phyloP scores from a whole-genome alignment of 352 stramenopile genomes.

The Pythium sp. region DNA sequence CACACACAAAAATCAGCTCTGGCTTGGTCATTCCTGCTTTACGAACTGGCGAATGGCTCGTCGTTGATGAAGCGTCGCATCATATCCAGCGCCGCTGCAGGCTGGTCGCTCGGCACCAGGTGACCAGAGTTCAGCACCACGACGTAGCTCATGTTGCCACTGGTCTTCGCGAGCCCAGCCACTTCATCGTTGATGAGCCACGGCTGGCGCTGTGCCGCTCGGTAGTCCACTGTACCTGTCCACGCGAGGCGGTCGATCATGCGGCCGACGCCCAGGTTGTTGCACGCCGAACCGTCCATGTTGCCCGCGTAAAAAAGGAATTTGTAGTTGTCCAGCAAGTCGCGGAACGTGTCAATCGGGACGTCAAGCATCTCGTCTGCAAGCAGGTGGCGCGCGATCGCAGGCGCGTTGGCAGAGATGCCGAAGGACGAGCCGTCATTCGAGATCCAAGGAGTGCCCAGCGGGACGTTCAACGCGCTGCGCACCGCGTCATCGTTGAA shows the following conservation, averaged over 20 bases:
- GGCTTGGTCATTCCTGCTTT: background rate
- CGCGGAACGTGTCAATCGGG: constrained; percentile 68
- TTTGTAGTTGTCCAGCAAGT: constrained; percentile 81
- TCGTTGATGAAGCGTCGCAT: constrained; percentile 73
- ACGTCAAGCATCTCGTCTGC: constrained; percentile 80
- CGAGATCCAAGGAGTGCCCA: constrained; percentile 59
- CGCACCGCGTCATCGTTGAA: constrained; percentile 80
- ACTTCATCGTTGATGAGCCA: constrained; percentile 63
- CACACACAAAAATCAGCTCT: background rate
- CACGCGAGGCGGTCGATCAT: constrained; percentile 81
- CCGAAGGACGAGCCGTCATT: constrained; percentile 62
- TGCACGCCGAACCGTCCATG: constrained; percentile 81
- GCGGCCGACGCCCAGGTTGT: constrained; percentile 71
- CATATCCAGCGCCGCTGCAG: constrained; percentile 73
- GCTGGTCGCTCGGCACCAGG: constrained; percentile 69
- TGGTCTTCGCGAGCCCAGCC: constrained; percentile 63
- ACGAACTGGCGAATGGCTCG: constrained; percentile 27
- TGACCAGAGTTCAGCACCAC: constrained; percentile 81
- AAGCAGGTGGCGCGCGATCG: constrained; percentile 68
- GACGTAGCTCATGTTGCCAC: constrained; percentile 80
- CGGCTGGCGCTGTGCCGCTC: constrained; percentile 45
- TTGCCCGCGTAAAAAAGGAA: constrained; percentile 85
- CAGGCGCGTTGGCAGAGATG: constrained; percentile 42
- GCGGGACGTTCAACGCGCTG: constrained; percentile 82
- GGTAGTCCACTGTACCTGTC: constrained; percentile 65